Evolutionary conservation across 2,329 filamentous ascomycete genomes (phyloP).

Genomic region (Colletotrichum siamense): DNA sequence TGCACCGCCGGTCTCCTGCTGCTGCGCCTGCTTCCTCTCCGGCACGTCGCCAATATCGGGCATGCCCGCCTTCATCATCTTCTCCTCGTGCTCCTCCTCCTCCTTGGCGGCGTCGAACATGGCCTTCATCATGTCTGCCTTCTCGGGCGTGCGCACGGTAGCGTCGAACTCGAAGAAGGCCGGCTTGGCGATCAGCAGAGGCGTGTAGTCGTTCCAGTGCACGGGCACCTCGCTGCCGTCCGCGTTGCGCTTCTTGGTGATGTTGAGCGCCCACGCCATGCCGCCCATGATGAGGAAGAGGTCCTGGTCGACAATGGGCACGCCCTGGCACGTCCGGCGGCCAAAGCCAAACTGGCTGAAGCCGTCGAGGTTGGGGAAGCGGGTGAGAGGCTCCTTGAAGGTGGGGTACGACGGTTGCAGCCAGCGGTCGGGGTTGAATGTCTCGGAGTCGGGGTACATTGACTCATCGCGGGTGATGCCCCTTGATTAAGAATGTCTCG

Average conservation of each 20-base stretch:
- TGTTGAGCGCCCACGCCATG: slow-evolving; percentile 40
- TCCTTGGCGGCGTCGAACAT: slow-evolving; percentile 43
- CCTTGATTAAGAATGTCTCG: slow-evolving; percentile 30
- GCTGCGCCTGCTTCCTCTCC: not conserved
- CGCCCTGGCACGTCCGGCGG: slow-evolving; percentile 51
- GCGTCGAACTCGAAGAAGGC: slow-evolving; percentile 43
- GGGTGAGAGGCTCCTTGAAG: slow-evolving; percentile 43
- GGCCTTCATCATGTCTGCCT: slow-evolving; percentile 26
- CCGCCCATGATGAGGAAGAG: slow-evolving; percentile 46
- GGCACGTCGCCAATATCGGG: slow-evolving; percentile 7
- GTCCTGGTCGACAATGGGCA: slow-evolving; percentile 47
- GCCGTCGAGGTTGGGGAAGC: slow-evolving; percentile 44
- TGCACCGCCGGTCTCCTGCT: not conserved
- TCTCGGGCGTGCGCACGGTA: slow-evolving; percentile 30
- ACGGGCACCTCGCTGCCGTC: slow-evolving; percentile 36
- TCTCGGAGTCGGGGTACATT: slow-evolving; percentile 41
- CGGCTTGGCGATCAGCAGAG: slow-evolving; percentile 50
- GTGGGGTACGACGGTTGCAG: slow-evolving; percentile 41
- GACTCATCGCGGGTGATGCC: slow-evolving; percentile 50
- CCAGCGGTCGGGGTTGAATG: slow-evolving; percentile 46
- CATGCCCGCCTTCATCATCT: slow-evolving; percentile 24
- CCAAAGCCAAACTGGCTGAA: slow-evolving; percentile 60
- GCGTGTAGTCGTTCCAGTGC: slow-evolving; percentile 50
- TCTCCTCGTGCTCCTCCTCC: slow-evolving; percentile 32
- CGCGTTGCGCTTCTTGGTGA: slow-evolving; percentile 34